Percentiles rank a stretch among this genome's conserved stretches.
phyloP scores from a whole-genome alignment of 2,329 filamentous ascomycete genomes.

The Moelleriella libera region DNA sequence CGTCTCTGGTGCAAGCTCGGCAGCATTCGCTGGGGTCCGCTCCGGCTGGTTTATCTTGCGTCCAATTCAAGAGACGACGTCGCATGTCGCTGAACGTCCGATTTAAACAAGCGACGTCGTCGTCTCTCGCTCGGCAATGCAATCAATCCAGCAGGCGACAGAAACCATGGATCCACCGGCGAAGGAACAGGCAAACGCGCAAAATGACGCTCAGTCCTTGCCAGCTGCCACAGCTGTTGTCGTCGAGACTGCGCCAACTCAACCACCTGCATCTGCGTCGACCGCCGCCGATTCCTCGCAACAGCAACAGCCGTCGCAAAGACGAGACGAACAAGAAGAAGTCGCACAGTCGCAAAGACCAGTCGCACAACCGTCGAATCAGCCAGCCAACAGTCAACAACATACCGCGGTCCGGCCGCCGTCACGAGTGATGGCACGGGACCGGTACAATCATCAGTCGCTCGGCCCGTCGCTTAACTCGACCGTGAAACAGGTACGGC shows the following conservation, averaged over 20 bases:
- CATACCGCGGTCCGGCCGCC: constrained; percentile 12
- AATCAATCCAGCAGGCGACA: constrained; percentile 1
- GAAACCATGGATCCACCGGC: constrained; percentile 1
- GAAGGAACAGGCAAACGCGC: neutral
- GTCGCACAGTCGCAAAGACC: neutral
- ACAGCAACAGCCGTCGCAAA: neutral
- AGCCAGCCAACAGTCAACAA: constrained; percentile 1
- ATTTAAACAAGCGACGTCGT: neutral
- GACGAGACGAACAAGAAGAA: constrained; percentile 1
- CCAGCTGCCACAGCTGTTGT: constrained; percentile 1
- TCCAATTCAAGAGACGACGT: neutral
- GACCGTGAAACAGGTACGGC: constrained; percentile 52
- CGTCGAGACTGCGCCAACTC: neutral
- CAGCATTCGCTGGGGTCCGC: neutral
- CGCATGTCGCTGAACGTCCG: neutral
- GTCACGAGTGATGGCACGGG: constrained; percentile 23
- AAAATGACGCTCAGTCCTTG: neutral
- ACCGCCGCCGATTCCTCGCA: neutral
- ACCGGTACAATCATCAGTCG: constrained; percentile 48
- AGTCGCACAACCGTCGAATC: neutral
- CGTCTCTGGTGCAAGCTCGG: too few species aligned
- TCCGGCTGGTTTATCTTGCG: neutral
- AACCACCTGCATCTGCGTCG: neutral
- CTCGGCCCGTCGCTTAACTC: constrained; percentile 50
- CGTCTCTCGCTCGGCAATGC: neutral